Conservation (phyloP, 192 early-diverging fungal species). For the Obelidium mucronatum region DNA sequence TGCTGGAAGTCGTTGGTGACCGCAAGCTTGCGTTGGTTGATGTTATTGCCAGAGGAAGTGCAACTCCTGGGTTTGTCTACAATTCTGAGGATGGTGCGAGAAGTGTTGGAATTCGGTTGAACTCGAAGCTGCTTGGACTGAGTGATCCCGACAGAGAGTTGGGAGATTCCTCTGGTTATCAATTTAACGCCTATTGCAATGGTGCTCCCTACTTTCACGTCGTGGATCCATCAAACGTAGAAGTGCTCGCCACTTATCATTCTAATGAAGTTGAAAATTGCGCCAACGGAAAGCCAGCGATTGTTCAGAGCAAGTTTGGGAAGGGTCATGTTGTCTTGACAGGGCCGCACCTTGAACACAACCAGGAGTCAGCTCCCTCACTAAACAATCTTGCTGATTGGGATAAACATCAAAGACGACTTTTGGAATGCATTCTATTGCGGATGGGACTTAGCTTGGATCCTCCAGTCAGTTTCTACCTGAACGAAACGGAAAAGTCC, state of each 20-base stretch:
- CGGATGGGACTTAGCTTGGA: slow-evolving; percentile 72
- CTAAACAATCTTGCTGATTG: slow-evolving; percentile 55
- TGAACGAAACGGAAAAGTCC: background rate
- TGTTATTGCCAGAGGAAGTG: slow-evolving; percentile 75
- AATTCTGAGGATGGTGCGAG: slow-evolving; percentile 77
- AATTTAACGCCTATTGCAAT: slow-evolving; percentile 49
- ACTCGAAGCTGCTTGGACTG: background rate
- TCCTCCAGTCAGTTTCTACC: background rate
- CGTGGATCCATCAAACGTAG: background rate
- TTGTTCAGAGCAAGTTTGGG: slow-evolving; percentile 60
- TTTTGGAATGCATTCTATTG: slow-evolving; percentile 61
- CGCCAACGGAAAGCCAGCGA: background rate
- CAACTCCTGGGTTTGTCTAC: slow-evolving; percentile 85
- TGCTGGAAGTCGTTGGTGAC: slow-evolving; percentile 73
- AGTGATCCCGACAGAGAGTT: background rate
- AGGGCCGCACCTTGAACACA: slow-evolving; percentile 88
- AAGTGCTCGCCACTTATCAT: slow-evolving; percentile 52
- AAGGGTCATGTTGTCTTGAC: slow-evolving; percentile 71
- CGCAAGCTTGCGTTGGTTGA: slow-evolving; percentile 77
- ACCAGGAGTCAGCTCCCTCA: slow-evolving; percentile 46
- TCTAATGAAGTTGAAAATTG: background rate
- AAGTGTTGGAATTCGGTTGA: slow-evolving; percentile 57
- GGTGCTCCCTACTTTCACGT: slow-evolving; percentile 59
- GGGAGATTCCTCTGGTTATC: background rate
- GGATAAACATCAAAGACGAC: slow-evolving; percentile 15